phyloP scores from a whole-genome alignment of 164 flowering plant genomes.

The Annona squamosa region DNA sequence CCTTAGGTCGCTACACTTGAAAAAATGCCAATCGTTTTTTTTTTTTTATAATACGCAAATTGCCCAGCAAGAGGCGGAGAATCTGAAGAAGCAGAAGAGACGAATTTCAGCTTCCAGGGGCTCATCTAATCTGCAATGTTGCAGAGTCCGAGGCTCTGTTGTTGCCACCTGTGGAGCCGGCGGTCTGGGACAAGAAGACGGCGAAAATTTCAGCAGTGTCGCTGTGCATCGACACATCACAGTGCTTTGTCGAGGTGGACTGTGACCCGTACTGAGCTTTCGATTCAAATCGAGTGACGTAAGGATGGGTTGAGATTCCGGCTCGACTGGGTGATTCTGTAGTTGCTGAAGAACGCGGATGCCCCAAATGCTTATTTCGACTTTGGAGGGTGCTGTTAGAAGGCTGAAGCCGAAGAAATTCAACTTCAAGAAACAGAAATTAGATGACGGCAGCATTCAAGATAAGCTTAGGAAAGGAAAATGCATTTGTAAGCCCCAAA shows the following conservation, averaged over 20 bases:
- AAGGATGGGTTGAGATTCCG: conserved; percentile 52
- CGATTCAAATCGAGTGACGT: conserved; percentile 25
- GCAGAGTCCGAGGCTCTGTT: conserved; percentile 50
- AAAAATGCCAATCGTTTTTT: too few species aligned
- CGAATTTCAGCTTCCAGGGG: conserved; percentile 26
- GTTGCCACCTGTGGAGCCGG: conserved; percentile 5
- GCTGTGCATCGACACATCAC: conserved; percentile 27
- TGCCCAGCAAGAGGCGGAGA: conserved; percentile 2
- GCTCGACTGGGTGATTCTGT: conserved; percentile 50
- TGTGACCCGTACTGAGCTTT: conserved; percentile 13
- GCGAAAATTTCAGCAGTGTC: conserved; percentile 11
- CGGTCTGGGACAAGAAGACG: conserved; percentile 12
- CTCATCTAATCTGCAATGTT: conserved; percentile 47
- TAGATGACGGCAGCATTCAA: conserved; percentile 4
- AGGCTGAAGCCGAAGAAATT: conserved; percentile 19
- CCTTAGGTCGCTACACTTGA: too few species aligned
- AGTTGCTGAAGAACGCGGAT: conserved; percentile 33
- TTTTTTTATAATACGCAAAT: too few species aligned
- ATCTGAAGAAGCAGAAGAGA: conserved; percentile 25
- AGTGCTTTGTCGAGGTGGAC: conserved; percentile 24
- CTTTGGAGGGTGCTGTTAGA: conserved; percentile 16
- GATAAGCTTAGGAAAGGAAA: conserved; percentile 20
- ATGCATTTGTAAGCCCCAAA: conserved; percentile 13
- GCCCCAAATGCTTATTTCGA: conserved; percentile 20
- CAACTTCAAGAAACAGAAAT: conserved; percentile 22